Evolutionary conservation across 2,329 filamentous ascomycete genomes (phyloP).

Genomic region (Magnaporthales sp.): DNA sequence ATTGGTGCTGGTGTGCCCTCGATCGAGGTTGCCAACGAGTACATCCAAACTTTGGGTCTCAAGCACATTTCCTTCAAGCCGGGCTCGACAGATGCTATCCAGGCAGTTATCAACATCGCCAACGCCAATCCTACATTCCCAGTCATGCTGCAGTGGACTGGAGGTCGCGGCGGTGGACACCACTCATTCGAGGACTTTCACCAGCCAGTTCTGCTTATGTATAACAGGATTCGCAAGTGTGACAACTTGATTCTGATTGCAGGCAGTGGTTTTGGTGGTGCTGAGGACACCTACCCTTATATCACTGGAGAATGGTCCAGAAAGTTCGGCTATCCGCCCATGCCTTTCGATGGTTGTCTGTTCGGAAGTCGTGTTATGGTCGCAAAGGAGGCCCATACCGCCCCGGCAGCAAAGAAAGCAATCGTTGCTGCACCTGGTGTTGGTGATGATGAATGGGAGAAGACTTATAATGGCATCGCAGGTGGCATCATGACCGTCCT

Average conservation of each 20-base stretch:
- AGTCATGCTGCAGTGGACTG: slow-evolving; percentile 91
- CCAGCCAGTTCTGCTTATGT: slow-evolving; percentile 84
- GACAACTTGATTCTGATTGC: slow-evolving; percentile 84
- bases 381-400: slow-evolving; percentile 84
- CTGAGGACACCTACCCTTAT: slow-evolving; percentile 88
- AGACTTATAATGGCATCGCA: slow-evolving; percentile 83
- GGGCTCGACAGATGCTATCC: slow-evolving; percentile 79
- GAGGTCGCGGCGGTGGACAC: slow-evolving; percentile 85
- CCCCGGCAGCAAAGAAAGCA: slow-evolving; percentile 77
- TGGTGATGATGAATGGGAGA: slow-evolving; percentile 78
- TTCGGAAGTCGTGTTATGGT: slow-evolving; percentile 95
- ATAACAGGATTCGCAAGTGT: slow-evolving; percentile 74
- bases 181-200: slow-evolving; percentile 96
- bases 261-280: slow-evolving; percentile 83
- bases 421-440: slow-evolving; percentile 81
- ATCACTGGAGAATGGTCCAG: slow-evolving; percentile 84
- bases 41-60: slow-evolving; percentile 84
- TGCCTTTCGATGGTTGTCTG: slow-evolving; percentile 89
- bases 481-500: slow-evolving; percentile 94
- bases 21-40: slow-evolving; percentile 86
- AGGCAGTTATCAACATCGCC: slow-evolving; percentile 84
- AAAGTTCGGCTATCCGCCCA: slow-evolving; percentile 77
- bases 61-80: slow-evolving; percentile 96
- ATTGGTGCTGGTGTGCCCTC: slow-evolving; percentile 92
- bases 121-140: slow-evolving; percentile 91